Evolutionary conservation across 2,329 filamentous ascomycete genomes (phyloP).

Genomic region (Pyricularia pennisetigena): DNA sequence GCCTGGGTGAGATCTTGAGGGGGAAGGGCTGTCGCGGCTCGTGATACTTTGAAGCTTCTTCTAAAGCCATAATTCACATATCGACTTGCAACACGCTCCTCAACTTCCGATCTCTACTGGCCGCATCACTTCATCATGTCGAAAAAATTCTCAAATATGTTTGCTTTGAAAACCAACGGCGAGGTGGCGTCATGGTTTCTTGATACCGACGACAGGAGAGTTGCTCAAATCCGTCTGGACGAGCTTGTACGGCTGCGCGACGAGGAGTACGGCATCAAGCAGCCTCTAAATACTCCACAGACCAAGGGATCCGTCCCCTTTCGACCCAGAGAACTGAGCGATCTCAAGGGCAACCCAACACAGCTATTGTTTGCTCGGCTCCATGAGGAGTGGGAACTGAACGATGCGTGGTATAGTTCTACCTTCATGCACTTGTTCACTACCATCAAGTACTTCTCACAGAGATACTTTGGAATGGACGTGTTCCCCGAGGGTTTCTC

Average conservation of each 20-base stretch:
- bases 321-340: constrained; percentile 2
- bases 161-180: not conserved
- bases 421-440: constrained; percentile 19
- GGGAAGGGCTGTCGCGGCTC: not conserved
- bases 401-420: constrained; percentile 16
- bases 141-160: not conserved
- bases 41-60: not conserved
- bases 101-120: not conserved
- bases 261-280: not conserved
- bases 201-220: not conserved
- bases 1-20: not conserved
- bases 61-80: not conserved
- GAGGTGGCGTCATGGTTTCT: not conserved
- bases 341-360: constrained; percentile 12
- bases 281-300: not conserved
- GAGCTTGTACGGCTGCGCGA: not conserved
- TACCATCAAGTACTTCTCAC: constrained; percentile 13
- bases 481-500: constrained; percentile 5
- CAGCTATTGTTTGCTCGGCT: constrained; percentile 11
- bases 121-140: not conserved
- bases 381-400: constrained; percentile 11
- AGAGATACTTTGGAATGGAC: constrained; percentile 17
- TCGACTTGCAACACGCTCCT: not conserved
- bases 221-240: not conserved
- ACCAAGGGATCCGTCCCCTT: not conserved